Conservation (phyloP, 2,329 filamentous ascomycete species). For the Beauveria asiatica region DNA sequence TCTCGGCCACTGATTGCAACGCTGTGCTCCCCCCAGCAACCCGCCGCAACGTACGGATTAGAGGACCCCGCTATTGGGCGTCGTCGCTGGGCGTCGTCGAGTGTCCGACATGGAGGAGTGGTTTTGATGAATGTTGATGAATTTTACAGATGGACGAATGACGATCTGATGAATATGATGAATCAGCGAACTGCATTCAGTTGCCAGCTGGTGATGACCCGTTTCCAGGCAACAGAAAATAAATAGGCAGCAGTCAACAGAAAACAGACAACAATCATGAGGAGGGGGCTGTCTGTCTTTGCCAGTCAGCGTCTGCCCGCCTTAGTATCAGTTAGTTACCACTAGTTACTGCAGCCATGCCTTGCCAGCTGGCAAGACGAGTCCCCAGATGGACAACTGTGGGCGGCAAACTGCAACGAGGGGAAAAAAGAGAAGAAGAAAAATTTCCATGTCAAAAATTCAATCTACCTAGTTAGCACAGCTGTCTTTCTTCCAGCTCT, state of each 20-base stretch:
- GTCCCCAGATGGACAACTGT: neutral
- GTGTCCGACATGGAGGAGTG: too few species aligned
- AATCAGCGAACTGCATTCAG: too few species aligned
- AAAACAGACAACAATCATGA: neutral
- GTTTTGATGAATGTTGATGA: too few species aligned
- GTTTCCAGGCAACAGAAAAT: too few species aligned
- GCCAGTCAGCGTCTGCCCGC: neutral
- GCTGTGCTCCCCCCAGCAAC: neutral
- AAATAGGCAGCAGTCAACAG: neutral
- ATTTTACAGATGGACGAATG: too few species aligned
- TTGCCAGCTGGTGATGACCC: too few species aligned
- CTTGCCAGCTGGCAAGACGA: conserved; percentile 7
- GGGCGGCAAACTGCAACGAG: neutral
- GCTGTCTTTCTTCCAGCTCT: neutral
- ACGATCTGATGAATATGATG: too few species aligned
- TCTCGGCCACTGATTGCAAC: neutral
- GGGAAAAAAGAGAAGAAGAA: neutral
- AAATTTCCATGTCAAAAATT: neutral
- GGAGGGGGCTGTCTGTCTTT: neutral
- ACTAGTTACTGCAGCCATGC: neutral
- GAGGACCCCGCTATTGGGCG: neutral
- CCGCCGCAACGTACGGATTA: neutral
- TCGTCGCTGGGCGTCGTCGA: neutral
- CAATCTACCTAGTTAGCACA: neutral
- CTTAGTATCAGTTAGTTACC: too few species aligned